Evolutionary conservation across 768 basidiomycete genomes (phyloP).

Genomic region (Nidula microcarpa): DNA sequence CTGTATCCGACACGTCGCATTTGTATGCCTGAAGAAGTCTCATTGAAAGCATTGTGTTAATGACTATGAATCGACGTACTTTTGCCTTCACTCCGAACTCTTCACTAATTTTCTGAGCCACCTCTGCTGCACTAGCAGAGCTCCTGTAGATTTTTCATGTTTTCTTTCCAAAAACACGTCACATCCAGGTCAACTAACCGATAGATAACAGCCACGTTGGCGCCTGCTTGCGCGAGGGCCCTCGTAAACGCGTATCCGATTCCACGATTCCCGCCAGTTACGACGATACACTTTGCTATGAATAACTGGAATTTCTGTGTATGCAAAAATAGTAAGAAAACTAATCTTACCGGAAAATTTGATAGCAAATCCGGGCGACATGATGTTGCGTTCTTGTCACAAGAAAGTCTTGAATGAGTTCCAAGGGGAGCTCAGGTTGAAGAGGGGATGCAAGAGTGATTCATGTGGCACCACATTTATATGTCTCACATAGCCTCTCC

Average conservation of each 20-base stretch:
- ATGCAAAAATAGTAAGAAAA: not conserved
- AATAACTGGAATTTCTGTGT: not conserved
- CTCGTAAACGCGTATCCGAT: constrained; percentile 54
- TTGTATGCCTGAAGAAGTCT: constrained; percentile 46
- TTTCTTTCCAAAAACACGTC: not conserved
- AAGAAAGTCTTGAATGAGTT: no score
- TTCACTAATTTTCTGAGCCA: constrained; percentile 42
- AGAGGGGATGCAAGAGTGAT: no score
- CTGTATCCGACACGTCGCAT: constrained; percentile 54
- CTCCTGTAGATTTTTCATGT: constrained; percentile 22
- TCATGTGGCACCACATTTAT: no score
- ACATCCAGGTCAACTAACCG: constrained; percentile 21
- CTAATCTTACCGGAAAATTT: not conserved
- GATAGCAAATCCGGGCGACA: not conserved
- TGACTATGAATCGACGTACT: constrained; percentile 17
- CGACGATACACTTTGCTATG: constrained; percentile 45
- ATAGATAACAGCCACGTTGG: constrained; percentile 62
- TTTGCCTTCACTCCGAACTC: constrained; percentile 39
- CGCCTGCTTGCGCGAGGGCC: constrained; percentile 52
- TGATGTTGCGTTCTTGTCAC: no score
- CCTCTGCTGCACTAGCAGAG: constrained; percentile 43
- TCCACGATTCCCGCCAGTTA: constrained; percentile 63
- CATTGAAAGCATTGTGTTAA: no score
- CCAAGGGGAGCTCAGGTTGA: no score
- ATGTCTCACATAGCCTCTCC: no score